Conservation (phyloP, 2,329 filamentous ascomycete species). For the Penicillium fuscoglaucum region DNA sequence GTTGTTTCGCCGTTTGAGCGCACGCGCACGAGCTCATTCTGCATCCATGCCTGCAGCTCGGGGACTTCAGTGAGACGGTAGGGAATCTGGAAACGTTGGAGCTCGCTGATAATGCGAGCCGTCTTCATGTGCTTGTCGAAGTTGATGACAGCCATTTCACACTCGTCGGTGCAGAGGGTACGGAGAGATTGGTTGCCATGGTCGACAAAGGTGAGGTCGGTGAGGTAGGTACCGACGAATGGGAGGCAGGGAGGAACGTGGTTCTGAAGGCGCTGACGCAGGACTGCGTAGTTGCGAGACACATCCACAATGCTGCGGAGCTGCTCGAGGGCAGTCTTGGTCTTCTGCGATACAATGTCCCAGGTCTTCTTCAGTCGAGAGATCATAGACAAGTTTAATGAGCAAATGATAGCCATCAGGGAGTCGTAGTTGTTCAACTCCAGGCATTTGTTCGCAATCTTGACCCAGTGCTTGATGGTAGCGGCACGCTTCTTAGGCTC, state of each 20-base stretch:
- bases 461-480: constrained; percentile 97
- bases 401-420: constrained; percentile 95
- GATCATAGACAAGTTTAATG: constrained; percentile 87
- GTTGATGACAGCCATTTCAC: constrained; percentile 80
- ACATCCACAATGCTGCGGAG: constrained; percentile 86
- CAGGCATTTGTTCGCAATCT: constrained; percentile 81
- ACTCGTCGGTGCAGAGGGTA: constrained; percentile 66
- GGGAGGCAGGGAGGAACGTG: constrained; percentile 90
- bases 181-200: constrained; percentile 88
- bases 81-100: constrained; percentile 93
- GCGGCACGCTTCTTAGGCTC: constrained; percentile 89
- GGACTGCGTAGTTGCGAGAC: constrained; percentile 83
- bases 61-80: constrained; percentile 80
- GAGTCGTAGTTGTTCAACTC: constrained; percentile 95
- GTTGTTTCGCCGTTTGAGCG: constrained; percentile 63
- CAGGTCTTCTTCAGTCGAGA: constrained; percentile 85
- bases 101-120: constrained; percentile 90
- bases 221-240: constrained; percentile 94
- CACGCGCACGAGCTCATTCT: constrained; percentile 75
- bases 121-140: constrained; percentile 97
- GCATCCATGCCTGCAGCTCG: constrained; percentile 91
- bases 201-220: constrained; percentile 92
- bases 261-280: constrained; percentile 79
- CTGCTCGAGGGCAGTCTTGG: constrained; percentile 73
- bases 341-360: constrained; percentile 82